Percentiles rank a stretch among this genome's conserved stretches.
These are phyloP conservation scores for Termitomyces sp. DNA, from an alignment of 768 basidiomycete species.

Conservation along the genomic window DNA sequence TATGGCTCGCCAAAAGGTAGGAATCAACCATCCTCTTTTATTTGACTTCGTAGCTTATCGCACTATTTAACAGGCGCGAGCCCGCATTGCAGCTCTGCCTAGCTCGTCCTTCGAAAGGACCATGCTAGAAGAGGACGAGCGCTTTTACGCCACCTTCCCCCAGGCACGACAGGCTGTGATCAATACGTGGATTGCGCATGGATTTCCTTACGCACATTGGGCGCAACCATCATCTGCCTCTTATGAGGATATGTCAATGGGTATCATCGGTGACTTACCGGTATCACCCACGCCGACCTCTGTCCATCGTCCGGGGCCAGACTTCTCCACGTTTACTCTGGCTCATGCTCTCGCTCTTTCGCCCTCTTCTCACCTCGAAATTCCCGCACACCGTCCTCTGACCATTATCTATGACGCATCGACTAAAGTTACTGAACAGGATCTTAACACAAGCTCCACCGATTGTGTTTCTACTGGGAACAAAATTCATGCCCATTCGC, in stretches of 20 bases:
- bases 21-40: background rate
- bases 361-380: background rate
- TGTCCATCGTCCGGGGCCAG: background rate
- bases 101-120: constrained; percentile 11
- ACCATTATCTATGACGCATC: background rate
- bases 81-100: background rate
- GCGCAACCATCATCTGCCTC: background rate
- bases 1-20: constrained; percentile 7
- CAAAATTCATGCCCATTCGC: background rate
- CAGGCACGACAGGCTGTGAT: constrained; percentile 11
- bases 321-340: background rate
- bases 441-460: background rate
- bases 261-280: background rate
- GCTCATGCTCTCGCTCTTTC: background rate
- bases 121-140: constrained; percentile 14
- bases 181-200: constrained; percentile 7
- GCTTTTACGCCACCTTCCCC: constrained; percentile 15
- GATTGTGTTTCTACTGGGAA: background rate
- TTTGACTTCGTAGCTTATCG: background rate
- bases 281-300: background rate
- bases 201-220: background rate
- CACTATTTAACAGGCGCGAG: background rate
- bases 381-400: background rate
- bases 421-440: background rate
- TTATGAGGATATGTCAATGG: background rate